Evolutionary conservation across 2,329 filamentous ascomycete genomes (phyloP).

Genomic region (Biscogniauxia sp.): DNA sequence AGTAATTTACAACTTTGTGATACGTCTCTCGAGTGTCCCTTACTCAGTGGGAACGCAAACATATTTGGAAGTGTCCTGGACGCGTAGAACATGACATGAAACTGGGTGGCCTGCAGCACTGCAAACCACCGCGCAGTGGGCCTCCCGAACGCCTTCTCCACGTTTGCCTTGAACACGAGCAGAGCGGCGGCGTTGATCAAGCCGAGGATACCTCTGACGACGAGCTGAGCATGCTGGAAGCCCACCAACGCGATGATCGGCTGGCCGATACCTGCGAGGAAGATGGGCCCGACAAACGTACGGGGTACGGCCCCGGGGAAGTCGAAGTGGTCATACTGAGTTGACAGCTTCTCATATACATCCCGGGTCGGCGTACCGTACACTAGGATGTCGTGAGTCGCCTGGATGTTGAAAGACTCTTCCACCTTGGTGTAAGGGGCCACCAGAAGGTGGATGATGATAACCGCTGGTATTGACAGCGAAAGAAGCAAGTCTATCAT

Average conservation of each 20-base stretch:
- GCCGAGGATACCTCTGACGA: conserved; percentile 76
- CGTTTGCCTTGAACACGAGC: conserved; percentile 59
- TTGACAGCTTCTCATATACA: conserved; percentile 50
- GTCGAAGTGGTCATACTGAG: conserved; percentile 80
- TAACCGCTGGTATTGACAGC: conserved; percentile 59
- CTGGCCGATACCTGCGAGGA: conserved; percentile 70
- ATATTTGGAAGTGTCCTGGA: conserved; percentile 92
- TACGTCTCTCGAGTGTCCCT: conserved; percentile 33
- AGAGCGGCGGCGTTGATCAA: conserved; percentile 71
- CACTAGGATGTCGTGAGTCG: conserved; percentile 81
- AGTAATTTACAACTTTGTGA: neutral
- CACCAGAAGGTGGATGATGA: conserved; percentile 67
- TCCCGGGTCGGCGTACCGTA: conserved; percentile 70
- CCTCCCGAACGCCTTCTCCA: conserved; percentile 67
- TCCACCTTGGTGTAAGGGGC: conserved; percentile 97
- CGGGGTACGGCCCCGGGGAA: conserved; percentile 91
- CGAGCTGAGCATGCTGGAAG: conserved; percentile 54
- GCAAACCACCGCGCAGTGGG: conserved; percentile 75
- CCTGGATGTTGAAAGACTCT: conserved; percentile 97
- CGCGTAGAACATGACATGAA: conserved; percentile 90
- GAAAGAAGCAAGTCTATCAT: conserved; percentile 46
- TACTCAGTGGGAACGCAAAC: conserved; percentile 88
- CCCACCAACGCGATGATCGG: conserved; percentile 60
- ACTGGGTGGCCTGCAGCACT: conserved; percentile 76
- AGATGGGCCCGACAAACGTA: conserved; percentile 79